Evolutionary conservation across 331 rosid species (phyloP).

Genomic region (Spiraea crenata): DNA sequence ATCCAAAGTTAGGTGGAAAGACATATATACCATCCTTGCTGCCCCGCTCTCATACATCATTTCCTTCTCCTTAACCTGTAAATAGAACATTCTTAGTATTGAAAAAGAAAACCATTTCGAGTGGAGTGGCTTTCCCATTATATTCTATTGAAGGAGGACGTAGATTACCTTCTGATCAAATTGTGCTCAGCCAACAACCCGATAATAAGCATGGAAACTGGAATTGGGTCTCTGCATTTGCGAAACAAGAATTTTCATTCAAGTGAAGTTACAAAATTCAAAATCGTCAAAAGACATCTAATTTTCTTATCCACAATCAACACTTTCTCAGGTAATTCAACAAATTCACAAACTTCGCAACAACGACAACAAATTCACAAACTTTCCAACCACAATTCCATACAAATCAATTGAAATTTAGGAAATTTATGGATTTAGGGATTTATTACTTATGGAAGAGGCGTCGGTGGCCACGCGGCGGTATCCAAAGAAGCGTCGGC

Average conservation of each 20-base stretch:
- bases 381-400: too few species aligned
- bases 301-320: too few species aligned
- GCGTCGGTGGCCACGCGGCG: too few species aligned
- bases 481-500: too few species aligned
- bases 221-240: constrained; percentile 84
- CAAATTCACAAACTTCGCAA: too few species aligned
- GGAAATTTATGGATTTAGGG: too few species aligned
- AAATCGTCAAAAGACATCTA: too few species aligned
- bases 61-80: constrained; percentile 83
- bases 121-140: not conserved
- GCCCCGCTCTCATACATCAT: constrained; percentile 80
- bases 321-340: too few species aligned
- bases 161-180: constrained; percentile 76
- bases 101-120: not conserved
- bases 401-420: too few species aligned
- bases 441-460: too few species aligned
- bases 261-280: too few species aligned
- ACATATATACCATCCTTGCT: constrained; percentile 63
- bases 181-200: constrained; percentile 85
- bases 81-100: constrained; percentile 12
- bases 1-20: not conserved
- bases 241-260: not conserved
- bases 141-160: not conserved
- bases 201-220: constrained; percentile 60
- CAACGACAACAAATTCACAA: too few species aligned